phyloP scores from a whole-genome alignment of 352 stramenopile species.

The Globisporangium nunn region DNA sequence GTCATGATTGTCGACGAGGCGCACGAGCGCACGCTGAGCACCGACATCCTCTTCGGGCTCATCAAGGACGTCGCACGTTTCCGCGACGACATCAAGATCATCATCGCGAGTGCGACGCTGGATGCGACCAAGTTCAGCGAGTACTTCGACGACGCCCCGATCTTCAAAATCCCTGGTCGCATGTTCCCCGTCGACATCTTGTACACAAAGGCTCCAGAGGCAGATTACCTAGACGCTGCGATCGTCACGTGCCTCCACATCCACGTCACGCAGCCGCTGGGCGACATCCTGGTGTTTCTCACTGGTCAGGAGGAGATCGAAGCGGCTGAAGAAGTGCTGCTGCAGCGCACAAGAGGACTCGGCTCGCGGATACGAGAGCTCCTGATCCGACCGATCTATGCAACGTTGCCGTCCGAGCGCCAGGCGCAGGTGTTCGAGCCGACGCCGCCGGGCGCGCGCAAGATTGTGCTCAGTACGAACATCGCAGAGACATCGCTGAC shows the following conservation, averaged over 20 bases:
- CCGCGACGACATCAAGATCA: constrained; percentile 96
- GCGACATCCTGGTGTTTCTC: constrained; percentile 99
- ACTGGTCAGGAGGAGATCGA: constrained; percentile 99
- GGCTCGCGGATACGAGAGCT: constrained; percentile 97
- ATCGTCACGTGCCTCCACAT: constrained; percentile 98
- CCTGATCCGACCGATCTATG: constrained; percentile 98
- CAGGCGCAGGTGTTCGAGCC: constrained; percentile 99
- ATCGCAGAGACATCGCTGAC: constrained; percentile 99
- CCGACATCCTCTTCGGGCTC: constrained; percentile 98
- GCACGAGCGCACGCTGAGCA: constrained; percentile 97
- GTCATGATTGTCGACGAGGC: constrained; percentile 99
- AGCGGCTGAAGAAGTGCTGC: constrained; percentile 93
- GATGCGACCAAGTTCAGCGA: constrained; percentile 98
- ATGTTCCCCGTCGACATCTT: constrained; percentile 96
- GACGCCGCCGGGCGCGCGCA: constrained; percentile 92
- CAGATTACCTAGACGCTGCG: constrained; percentile 98
- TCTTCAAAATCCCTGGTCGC: constrained; percentile 98
- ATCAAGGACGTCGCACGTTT: constrained; percentile 98
- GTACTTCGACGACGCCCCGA: constrained; percentile 98
- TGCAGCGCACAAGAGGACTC: constrained; percentile 89
- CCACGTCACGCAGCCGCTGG: constrained; percentile 96
- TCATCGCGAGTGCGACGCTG: constrained; percentile 95
- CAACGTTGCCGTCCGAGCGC: constrained; percentile 95
- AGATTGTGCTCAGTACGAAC: constrained; percentile 99
- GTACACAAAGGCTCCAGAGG: constrained; percentile 97